Evolutionary conservation across 2,329 filamentous ascomycete genomes (phyloP), one percentile per base, ranked within the genome.

Genomic region (Hypoxylon sp.): DNA sequence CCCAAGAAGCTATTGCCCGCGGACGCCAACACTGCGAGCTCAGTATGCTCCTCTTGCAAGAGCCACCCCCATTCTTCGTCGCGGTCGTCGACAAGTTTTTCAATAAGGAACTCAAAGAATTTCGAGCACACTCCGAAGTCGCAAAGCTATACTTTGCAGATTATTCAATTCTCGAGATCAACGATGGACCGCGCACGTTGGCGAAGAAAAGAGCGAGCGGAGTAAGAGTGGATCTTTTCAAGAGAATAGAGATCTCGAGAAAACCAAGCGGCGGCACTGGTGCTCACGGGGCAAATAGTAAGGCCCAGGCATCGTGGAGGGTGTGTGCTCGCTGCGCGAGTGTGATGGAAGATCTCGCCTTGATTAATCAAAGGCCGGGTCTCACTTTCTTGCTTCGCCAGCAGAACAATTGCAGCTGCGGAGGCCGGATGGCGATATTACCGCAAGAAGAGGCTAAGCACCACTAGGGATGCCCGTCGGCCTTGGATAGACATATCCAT

Each of bases 101-200:
- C 65, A 83, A 84, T 33, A 82, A 83, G 29, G 86, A 89, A 50
- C 80, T 94, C 29, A 83, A 83, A 0, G 82, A 84, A 19, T 85
- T 94, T 59, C 84, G 87, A 44, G 82, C 82, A 4, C 83, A 86
- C 60, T 85, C 90, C 10, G 89, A 96, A 71, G 85, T 88, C 29
- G 87, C 90, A 9, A 86, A 86, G 67, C 83, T 97, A 53, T 92
- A 92, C 80, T 92, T 94, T 79, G 87, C 88, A 53, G 88, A 96
- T 76, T 93, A 90, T 61, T 84, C 84, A 53, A 87, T 92, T 77
- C 83, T 96, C 10, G 91, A 91, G 4, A 82, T 93, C 13, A 85
- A 86, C 9, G 86, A 90, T 58, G 88, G 90, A 65, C 79, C 80
- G 13, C 81, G 82, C 17, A 87, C 85, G 3, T 76, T 87, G 11